A percentile compares a stretch with the other conserved stretches of the same genome.
These are phyloP conservation scores for Diversispora epigaea DNA, from an alignment of 192 early-diverging fungal species.

Conservation along the genomic window DNA sequence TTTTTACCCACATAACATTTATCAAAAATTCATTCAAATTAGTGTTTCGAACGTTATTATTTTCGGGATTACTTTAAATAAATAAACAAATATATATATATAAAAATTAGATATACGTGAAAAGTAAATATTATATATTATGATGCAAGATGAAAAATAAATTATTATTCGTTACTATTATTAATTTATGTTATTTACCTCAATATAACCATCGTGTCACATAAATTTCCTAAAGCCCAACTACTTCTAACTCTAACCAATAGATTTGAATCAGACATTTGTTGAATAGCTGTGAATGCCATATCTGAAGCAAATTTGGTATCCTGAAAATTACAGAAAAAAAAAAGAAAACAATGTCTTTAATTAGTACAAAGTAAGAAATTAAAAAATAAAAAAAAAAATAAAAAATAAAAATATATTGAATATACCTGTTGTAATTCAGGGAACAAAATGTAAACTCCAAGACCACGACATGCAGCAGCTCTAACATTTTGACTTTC, in stretches of 20 bases:
- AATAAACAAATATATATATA: neutral
- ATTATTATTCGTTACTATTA: neutral
- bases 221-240: slow-evolving; percentile 78
- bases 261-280: slow-evolving; percentile 54
- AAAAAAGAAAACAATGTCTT: neutral
- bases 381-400: neutral
- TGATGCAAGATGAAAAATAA: no score
- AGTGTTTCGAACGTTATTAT: slow-evolving; percentile 8
- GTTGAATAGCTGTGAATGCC: slow-evolving; percentile 47
- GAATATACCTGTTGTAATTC: slow-evolving; percentile 50
- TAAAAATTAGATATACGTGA: neutral
- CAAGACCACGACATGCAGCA: slow-evolving; percentile 62
- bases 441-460: slow-evolving; percentile 60
- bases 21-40: slow-evolving; percentile 48
- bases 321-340: slow-evolving; percentile 43
- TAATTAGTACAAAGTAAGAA: no score
- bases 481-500: slow-evolving; percentile 58
- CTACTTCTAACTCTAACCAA: slow-evolving; percentile 66
- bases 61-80: neutral
- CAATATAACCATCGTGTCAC: slow-evolving; percentile 57
- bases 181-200: slow-evolving; percentile 28
- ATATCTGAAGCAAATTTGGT: slow-evolving; percentile 57
- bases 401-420: neutral
- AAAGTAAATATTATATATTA: neutral
- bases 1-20: slow-evolving; percentile 42